Evolutionary conservation across 352 stramenopile species (phyloP), one percentile per base, ranked within the genome.

Genomic region (Salisapilia sapeloensis): DNA sequence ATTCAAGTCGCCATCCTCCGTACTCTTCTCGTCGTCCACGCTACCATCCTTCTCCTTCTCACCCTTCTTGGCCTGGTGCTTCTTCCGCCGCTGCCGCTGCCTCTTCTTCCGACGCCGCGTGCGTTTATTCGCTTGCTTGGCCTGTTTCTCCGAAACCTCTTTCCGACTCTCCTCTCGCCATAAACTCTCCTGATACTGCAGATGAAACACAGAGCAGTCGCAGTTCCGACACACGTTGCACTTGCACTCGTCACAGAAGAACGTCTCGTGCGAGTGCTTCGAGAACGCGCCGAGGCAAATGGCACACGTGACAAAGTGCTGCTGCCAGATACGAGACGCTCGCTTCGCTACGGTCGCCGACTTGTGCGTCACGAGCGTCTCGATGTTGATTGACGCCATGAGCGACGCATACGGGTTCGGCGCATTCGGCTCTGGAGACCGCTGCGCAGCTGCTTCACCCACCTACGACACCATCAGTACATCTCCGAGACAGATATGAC

Each of bases 231-330:
- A 99, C 7, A 98, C 94, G 38, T 97, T 92, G 46, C 93, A 99
- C 59, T 98, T 97, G 61, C 92, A 98, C 62, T 99, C 94, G 22
- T 76, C 67, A 48, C 94, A 99, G 53, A 97, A 98, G 39, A 92
- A 93, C 28, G 84, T 93, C 50, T 95, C 76, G 31, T 86, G 78
- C 29, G 85, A 89, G 54, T 96, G 79, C 49, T 95, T 96, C 1
- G 87, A 97, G 54, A 95, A 98, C 15, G 84, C 91, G 9, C 77
- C 61, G 16, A 95, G 66, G 57, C 94, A 98, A 23, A 99, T 94
- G 16, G 92, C 92, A 53, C 93, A 99, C 23, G 82, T 95, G 17
- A 97, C 86, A 69, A 98, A 98, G 46, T 98, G 92, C 35, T 95
- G 71, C 42, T 97, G 94, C 84, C 92, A 98, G 36, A 99, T 97